phyloP scores from a whole-genome alignment of 345 rosid species.

The Eucalyptus regnans region DNA sequence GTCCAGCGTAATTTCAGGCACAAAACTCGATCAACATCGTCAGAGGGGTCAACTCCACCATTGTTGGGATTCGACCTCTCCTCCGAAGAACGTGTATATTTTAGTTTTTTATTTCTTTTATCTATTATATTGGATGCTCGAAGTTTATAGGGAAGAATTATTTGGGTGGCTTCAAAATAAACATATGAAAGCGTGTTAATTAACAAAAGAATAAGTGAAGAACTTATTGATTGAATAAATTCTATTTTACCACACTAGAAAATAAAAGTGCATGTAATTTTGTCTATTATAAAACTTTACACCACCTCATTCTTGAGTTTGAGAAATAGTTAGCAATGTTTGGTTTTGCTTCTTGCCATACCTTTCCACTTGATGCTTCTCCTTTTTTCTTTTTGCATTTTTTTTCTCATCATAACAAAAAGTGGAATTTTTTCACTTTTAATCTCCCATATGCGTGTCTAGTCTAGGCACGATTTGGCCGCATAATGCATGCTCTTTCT shows the following conservation, averaged over 20 bases:
- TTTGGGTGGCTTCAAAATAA: not conserved
- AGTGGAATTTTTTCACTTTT: not conserved
- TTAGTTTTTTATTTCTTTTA: not conserved
- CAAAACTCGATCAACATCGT: not conserved
- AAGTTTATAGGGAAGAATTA: not conserved
- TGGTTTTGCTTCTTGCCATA: not conserved
- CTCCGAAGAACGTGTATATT: not conserved
- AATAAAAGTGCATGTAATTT: not conserved
- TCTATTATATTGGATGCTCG: not conserved
- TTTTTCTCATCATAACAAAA: not conserved
- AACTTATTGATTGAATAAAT: not conserved
- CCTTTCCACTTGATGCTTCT: not conserved
- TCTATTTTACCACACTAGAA: not conserved
- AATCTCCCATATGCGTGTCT: not conserved
- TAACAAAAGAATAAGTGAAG: not conserved
- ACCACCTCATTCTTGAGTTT: not conserved
- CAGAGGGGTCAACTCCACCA: not conserved
- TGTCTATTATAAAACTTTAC: not conserved
- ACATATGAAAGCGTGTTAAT: not conserved
- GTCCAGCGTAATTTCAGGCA: not conserved
- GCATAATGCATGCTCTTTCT: not conserved
- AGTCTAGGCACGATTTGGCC: not conserved
- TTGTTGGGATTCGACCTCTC: not conserved
- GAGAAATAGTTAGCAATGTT: not conserved
- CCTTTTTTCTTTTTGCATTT: not conserved